Evolutionary conservation across 805 yeast species (phyloP), one percentile per base, ranked within the genome.

Genomic region (Danielozyma ontarioensis): DNA sequence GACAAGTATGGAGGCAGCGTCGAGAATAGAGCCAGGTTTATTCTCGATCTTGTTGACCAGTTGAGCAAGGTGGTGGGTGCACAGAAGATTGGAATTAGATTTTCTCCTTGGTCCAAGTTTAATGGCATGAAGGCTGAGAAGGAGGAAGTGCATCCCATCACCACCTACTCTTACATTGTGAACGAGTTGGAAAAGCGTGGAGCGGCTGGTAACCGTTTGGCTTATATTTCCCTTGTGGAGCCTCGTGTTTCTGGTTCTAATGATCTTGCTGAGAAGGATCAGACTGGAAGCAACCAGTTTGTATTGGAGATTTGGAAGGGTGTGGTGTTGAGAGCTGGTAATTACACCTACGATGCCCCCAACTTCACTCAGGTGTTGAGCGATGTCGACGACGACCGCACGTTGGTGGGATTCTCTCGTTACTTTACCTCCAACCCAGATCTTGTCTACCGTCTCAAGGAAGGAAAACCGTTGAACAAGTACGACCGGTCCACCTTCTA

Each of bases 391-490:
- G 44, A 54, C 32, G 44, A 39, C 27, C 35, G 42, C 17, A 53
- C 54, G 15, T 43, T 62, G 26, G 44, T 68, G 22, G 74, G 64
- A 1, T 51, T 62, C 38, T 80, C 80, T 19, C 64, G 80, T 40
- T 58, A 53, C 36, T 75, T 64, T 50, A 65, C 72, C 31, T 53
- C 78, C 19, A 77, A 76, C 54, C 81, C 83, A 2, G 83, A 78
- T 46, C 48, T 78, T 22, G 69, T 65, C 13, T 45, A 55, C n/a
- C 57, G 77, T 39, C 35, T 76, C 26, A 53, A 60, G 39, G 51
- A 68, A 19, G 67, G 66, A 18, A 33, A 51, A 23, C 63, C 64
- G 28, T 51, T 74, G 37, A 61, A 58, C 37, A 41, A 53, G 21
- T 77, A 75, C 45, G 63, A 74, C 48, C 63, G 80, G 47, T 37